Evolutionary conservation across 2,329 filamentous ascomycete genomes (phyloP).

Genomic region (Westerdykella aurantiaca): DNA sequence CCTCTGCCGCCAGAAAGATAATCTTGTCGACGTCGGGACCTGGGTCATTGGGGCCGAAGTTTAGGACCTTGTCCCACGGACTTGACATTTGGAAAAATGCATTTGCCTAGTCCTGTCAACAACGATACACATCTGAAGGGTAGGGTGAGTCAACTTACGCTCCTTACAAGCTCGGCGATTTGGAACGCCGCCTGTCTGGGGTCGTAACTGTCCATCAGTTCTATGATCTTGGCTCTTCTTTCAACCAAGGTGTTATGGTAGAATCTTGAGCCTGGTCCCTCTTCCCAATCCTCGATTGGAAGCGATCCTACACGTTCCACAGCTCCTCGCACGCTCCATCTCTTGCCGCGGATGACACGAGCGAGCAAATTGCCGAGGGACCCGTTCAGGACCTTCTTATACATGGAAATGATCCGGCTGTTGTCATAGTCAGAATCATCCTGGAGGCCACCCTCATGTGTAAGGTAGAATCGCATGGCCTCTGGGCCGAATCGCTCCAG

Average conservation of each 20-base stretch:
- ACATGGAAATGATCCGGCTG: slow-evolving; percentile 63
- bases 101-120: slow-evolving; percentile 53
- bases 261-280: slow-evolving; percentile 24
- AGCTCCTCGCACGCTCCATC: slow-evolving; percentile 61
- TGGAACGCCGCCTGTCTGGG: slow-evolving; percentile 22
- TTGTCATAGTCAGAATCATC: slow-evolving; percentile 86
- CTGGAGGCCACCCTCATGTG: slow-evolving; percentile 68
- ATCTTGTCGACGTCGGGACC: slow-evolving; percentile 37
- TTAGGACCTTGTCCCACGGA: slow-evolving; percentile 61
- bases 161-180: slow-evolving; percentile 24
- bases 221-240: slow-evolving; percentile 17
- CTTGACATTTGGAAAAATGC: slow-evolving; percentile 57
- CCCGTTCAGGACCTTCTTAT: slow-evolving; percentile 71
- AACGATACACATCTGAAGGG: neutral
- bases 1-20: slow-evolving; percentile 69
- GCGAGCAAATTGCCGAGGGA: slow-evolving; percentile 76
- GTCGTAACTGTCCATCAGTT: slow-evolving; percentile 22
- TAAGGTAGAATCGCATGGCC: slow-evolving; percentile 81
- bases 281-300: slow-evolving; percentile 23
- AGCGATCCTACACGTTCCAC: slow-evolving; percentile 40
- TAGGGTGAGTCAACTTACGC: slow-evolving; percentile 15
- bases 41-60: slow-evolving; percentile 21
- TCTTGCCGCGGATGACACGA: slow-evolving; percentile 62
- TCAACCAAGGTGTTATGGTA: slow-evolving; percentile 36
- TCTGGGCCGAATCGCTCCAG: slow-evolving; percentile 85